A percentile compares a stretch with the other conserved stretches of the same genome.
These are phyloP conservation scores for Zopfochytrium polystomum DNA, from an alignment of 371 early-diverging fungal species.

Conservation along the genomic window DNA sequence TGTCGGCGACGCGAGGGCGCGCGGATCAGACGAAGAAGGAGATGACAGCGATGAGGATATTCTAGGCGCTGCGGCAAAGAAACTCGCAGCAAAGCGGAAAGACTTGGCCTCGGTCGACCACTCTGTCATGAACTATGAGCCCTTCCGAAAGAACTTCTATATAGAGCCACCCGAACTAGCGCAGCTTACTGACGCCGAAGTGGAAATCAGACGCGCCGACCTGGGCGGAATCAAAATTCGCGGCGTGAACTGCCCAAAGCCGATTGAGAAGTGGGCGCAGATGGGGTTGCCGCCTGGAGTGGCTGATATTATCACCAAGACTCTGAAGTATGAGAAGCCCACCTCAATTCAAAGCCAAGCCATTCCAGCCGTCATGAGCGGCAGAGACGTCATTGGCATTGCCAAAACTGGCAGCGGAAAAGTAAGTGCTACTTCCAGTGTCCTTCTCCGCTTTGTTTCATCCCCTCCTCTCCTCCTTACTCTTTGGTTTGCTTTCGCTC, in stretches of 20 bases:
- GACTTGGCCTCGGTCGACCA: slow-evolving; percentile 91
- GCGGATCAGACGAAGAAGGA: slow-evolving; percentile 30
- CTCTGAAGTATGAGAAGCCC: slow-evolving; percentile 81
- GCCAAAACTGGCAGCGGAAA: slow-evolving; percentile 99
- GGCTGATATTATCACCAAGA: slow-evolving; percentile 68
- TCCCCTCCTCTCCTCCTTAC: too few species aligned
- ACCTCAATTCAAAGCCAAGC: slow-evolving; percentile 97
- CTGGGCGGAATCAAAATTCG: slow-evolving; percentile 93
- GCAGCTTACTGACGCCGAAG: slow-evolving; percentile 79
- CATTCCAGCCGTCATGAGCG: slow-evolving; percentile 95
- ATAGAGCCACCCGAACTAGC: slow-evolving; percentile 91
- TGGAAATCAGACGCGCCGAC: slow-evolving; percentile 75
- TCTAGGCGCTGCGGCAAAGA: slow-evolving; percentile 60
- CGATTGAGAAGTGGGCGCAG: slow-evolving; percentile 92
- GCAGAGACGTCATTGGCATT: slow-evolving; percentile 96
- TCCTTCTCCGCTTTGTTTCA: not conserved
- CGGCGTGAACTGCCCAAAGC: slow-evolving; percentile 84
- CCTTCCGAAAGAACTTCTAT: slow-evolving; percentile 93
- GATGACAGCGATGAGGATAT: slow-evolving; percentile 67
- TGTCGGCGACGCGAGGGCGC: slow-evolving; percentile 21
- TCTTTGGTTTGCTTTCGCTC: too few species aligned
- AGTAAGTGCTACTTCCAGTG: slow-evolving; percentile 9
- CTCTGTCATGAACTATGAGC: slow-evolving; percentile 76
- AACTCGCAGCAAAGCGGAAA: slow-evolving; percentile 86
- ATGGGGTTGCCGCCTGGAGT: slow-evolving; percentile 72